A percentile compares a stretch with the other conserved stretches of the same genome.
phyloP scores from a whole-genome alignment of 2,329 filamentous ascomycete genomes.

The Setomelanomma holmii region DNA sequence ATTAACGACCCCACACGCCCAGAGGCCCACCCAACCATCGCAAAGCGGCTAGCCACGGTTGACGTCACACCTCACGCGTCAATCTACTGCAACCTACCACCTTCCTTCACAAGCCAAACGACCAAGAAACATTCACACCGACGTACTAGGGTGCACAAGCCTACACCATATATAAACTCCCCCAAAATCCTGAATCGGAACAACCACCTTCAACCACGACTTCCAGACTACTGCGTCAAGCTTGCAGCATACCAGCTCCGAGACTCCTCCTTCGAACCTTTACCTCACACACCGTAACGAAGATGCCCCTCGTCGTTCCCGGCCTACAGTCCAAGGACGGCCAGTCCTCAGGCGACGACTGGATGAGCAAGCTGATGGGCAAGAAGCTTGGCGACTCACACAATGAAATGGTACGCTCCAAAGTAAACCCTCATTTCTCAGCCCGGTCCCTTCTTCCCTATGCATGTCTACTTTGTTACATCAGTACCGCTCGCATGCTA shows the following conservation, averaged over 20 bases:
- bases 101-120: slow-evolving; percentile 10
- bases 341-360: slow-evolving; percentile 45
- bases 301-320: slow-evolving; percentile 61
- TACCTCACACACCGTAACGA: slow-evolving; percentile 14
- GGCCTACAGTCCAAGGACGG: slow-evolving; percentile 51
- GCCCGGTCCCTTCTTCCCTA: too few relatives aligned
- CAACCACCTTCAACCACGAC: background rate
- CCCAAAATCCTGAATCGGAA: background rate
- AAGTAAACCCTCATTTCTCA: background rate
- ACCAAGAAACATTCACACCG: slow-evolving; percentile 20
- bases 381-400: slow-evolving; percentile 59
- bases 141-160: slow-evolving; percentile 11
- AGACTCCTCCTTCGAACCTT: slow-evolving; percentile 2
- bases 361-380: slow-evolving; percentile 58
- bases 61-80: slow-evolving; percentile 26
- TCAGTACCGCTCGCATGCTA: background rate
- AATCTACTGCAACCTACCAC: slow-evolving; percentile 20
- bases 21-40: slow-evolving; percentile 11
- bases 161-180: slow-evolving; percentile 21
- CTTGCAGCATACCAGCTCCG: background rate
- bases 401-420: slow-evolving; percentile 52
- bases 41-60: slow-evolving; percentile 23
- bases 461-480: background rate
- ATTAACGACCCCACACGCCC: background rate
- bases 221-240: background rate